These are phyloP conservation scores for Thermochaetoides thermophila DNA, from an alignment of 495 filamentous ascomycete species.

Conservation along the genomic window DNA sequence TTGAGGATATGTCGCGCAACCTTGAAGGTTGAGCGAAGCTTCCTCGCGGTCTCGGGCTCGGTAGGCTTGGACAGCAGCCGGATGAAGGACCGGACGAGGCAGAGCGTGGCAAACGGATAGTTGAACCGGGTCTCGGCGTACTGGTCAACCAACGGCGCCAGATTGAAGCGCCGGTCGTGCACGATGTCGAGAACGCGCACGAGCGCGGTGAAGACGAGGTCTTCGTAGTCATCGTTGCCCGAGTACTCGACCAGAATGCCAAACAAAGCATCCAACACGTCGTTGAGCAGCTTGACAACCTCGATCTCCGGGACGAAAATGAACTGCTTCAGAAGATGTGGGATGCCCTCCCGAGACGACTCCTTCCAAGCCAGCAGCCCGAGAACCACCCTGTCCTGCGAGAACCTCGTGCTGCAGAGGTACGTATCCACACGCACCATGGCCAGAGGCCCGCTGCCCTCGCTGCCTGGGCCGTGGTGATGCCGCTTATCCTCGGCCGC, in stretches of 20 bases:
- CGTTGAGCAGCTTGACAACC: constrained; percentile 79
- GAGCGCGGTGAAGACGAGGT: constrained; percentile 79
- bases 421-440: constrained; percentile 69
- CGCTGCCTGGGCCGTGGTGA: constrained; percentile 43
- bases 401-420: constrained; percentile 89
- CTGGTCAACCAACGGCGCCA: constrained; percentile 76
- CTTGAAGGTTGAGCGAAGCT: constrained; percentile 84
- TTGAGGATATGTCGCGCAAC: constrained; percentile 85
- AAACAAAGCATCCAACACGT: constrained; percentile 88
- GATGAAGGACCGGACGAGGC: constrained; percentile 74
- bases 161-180: constrained; percentile 84
- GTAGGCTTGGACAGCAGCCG: constrained; percentile 64
- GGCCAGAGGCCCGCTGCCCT: constrained; percentile 62
- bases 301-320: constrained; percentile 95
- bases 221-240: constrained; percentile 80
- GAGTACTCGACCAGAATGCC: constrained; percentile 77
- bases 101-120: constrained; percentile 87
- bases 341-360: constrained; percentile 49
- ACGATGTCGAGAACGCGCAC: constrained; percentile 85
- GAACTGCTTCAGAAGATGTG: constrained; percentile 61
- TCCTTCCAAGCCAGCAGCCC: constrained; percentile 78
- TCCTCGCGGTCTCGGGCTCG: constrained; percentile 65
- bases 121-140: constrained; percentile 86
- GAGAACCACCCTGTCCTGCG: constrained; percentile 79
- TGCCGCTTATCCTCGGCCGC: constrained; percentile 41